phyloP scores from a whole-genome alignment of 78 protist genomes.

The Chrysochromulina tobinii region DNA sequence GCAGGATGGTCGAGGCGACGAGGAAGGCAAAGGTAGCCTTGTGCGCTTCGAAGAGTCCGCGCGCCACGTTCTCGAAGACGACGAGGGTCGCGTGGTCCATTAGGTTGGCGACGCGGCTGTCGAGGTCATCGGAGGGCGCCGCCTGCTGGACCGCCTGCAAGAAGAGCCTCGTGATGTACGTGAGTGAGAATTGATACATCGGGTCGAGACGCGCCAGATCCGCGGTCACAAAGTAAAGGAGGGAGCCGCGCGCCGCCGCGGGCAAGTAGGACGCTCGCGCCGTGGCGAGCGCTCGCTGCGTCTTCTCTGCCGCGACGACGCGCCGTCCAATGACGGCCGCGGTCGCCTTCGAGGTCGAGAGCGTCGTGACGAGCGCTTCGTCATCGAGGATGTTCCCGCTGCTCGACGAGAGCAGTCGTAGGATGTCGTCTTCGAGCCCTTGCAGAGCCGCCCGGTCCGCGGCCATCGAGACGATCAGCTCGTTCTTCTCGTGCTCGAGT shows the following conservation, averaged over 20 bases:
- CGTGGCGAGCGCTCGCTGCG: constrained; percentile 52
- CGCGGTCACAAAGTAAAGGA: constrained; percentile 59
- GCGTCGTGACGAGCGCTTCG: constrained; percentile 61
- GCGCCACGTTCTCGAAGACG: constrained; percentile 61
- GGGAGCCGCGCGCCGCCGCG: constrained; percentile 58
- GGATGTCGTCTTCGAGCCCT: no score
- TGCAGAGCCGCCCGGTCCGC: constrained; percentile 37
- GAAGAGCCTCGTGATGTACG: neutral
- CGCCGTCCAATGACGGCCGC: constrained; percentile 26
- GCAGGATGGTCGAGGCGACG: neutral
- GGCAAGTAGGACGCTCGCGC: constrained; percentile 56
- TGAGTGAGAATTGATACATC: constrained; percentile 61
- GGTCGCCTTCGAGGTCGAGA: constrained; percentile 48
- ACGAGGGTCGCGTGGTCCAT: constrained; percentile 44
- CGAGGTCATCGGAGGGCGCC: neutral
- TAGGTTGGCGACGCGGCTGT: constrained; percentile 38
- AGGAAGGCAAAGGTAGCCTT: constrained; percentile 62
- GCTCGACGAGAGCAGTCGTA: neutral
- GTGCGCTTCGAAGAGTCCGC: constrained; percentile 71
- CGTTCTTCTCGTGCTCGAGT: constrained; percentile 44
- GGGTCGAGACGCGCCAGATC: constrained; percentile 67
- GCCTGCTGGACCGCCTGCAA: neutral
- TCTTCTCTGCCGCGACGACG: constrained; percentile 61
- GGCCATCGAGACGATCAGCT: constrained; percentile 56
- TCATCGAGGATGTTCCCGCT: constrained; percentile 76